Conservation (phyloP, 306 rosid genomes). For the Canavalia gladiata region DNA sequence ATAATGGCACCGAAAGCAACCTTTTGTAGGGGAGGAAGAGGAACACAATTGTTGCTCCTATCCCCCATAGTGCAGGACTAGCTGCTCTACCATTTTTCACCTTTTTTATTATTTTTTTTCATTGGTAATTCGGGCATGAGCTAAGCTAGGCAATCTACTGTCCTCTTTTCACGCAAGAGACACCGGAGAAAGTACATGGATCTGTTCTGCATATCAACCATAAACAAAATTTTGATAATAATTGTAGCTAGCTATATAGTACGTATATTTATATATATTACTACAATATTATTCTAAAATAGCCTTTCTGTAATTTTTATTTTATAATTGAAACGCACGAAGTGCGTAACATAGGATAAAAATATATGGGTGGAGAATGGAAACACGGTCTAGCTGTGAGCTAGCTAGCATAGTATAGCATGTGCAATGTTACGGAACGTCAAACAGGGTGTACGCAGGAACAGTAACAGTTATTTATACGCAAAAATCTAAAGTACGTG, state of each 20-base stretch:
- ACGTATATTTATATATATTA: too few relatives aligned
- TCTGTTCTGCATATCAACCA: too few relatives aligned
- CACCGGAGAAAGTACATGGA: neutral
- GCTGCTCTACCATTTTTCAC: neutral
- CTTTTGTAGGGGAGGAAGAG: conserved; percentile 19
- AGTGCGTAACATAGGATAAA: neutral
- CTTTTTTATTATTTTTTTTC: neutral
- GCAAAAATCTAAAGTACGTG: conserved; percentile 4
- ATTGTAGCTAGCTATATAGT: neutral
- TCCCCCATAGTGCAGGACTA: neutral
- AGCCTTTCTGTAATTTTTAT: neutral
- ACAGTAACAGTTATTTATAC: conserved; percentile 3
- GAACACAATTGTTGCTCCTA: neutral
- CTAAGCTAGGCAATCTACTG: neutral
- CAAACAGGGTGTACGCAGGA: neutral
- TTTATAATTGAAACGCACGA: neutral
- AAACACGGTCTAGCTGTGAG: neutral
- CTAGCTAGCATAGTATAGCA: conserved; percentile 20
- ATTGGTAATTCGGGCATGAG: neutral
- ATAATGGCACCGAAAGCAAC: conserved; percentile 56
- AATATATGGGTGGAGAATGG: neutral
- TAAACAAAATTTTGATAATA: neutral
- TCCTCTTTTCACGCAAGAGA: conserved; percentile 8
- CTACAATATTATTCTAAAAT: too few relatives aligned
- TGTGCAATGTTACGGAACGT: conserved; percentile 40